Evolutionary conservation across 208 protist genomes (phyloP).

Genomic region (Leishmania martiniquensis): DNA sequence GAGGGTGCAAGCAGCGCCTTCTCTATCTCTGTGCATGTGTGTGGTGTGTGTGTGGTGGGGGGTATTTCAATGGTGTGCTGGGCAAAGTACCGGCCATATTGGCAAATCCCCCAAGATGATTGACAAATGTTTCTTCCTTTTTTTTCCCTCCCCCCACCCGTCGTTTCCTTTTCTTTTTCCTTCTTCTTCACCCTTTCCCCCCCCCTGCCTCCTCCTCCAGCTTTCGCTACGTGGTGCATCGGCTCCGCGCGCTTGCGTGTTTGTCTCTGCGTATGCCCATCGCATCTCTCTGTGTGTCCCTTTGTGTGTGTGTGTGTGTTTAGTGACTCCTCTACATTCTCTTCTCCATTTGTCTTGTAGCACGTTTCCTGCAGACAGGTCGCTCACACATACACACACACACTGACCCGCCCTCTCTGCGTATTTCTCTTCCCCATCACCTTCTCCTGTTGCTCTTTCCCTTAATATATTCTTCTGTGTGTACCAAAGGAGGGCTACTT

Average conservation of each 20-base stretch:
- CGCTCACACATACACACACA: too few species aligned
- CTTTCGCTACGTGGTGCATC: neutral
- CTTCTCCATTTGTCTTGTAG: neutral
- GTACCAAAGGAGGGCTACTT: neutral
- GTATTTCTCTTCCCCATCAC: neutral
- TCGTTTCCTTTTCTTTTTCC: neutral
- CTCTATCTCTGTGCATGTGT: too few species aligned
- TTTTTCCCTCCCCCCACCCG: neutral
- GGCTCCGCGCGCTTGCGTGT: neutral
- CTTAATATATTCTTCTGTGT: neutral
- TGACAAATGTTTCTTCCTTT: neutral
- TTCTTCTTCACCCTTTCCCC: neutral
- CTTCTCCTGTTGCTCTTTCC: neutral
- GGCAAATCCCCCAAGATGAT: too few species aligned
- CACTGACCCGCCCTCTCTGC: neutral
- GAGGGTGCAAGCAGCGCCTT: too few species aligned
- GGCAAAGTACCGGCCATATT: too few species aligned
- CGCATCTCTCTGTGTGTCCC: neutral
- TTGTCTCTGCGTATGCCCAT: neutral
- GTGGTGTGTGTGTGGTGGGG: too few species aligned
- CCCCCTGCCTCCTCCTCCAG: neutral
- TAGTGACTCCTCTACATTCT: neutral
- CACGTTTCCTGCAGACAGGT: neutral
- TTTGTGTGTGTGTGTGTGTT: conserved; percentile 5
- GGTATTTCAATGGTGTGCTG: neutral